A percentile compares a stretch with the other conserved stretches of the same genome.
Conservation (phyloP, 371 early-diverging fungal species). For the Chytridiales sp. region DNA sequence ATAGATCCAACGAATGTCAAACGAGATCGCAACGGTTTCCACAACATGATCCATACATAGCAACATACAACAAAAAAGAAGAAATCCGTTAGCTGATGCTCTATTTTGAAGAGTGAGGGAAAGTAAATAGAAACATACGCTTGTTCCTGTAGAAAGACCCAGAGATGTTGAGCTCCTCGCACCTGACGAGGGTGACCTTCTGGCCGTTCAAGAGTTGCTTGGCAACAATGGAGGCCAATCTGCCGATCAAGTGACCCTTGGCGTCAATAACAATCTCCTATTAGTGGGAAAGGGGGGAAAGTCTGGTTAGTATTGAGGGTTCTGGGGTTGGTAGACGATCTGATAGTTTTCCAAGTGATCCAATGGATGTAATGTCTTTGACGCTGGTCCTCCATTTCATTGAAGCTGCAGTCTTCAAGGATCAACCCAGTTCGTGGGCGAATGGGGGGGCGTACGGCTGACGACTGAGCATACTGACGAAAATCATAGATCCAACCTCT, state of each 20-base stretch:
- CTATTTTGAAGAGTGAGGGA: not conserved
- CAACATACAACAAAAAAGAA: not conserved
- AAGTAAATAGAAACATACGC: conserved; percentile 64
- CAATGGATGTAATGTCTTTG: not conserved
- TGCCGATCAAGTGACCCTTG: conserved; percentile 99
- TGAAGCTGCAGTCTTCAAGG: not conserved
- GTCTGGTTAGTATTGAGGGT: not conserved
- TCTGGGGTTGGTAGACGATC: not conserved
- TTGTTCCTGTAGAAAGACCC: conserved; percentile 99
- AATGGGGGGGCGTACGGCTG: not conserved
- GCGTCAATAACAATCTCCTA: conserved; percentile 99
- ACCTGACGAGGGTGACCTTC: conserved; percentile 96
- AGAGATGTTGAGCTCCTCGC: conserved; percentile 97
- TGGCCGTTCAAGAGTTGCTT: conserved; percentile 99
- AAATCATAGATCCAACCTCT: too few species aligned
- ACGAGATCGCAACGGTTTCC: not conserved
- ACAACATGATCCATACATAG: conserved; percentile 1
- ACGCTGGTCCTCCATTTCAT: not conserved
- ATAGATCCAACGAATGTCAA: not conserved
- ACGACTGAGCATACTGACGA: not conserved
- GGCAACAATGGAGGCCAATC: conserved; percentile 97
- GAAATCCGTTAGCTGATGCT: conserved; percentile 3
- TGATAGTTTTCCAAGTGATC: not conserved
- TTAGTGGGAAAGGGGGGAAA: not conserved
- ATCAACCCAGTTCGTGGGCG: not conserved